A percentile compares a stretch with the other conserved stretches of the same genome.
Conservation (phyloP, 305 asterid species). For the Galium porrigens region DNA sequence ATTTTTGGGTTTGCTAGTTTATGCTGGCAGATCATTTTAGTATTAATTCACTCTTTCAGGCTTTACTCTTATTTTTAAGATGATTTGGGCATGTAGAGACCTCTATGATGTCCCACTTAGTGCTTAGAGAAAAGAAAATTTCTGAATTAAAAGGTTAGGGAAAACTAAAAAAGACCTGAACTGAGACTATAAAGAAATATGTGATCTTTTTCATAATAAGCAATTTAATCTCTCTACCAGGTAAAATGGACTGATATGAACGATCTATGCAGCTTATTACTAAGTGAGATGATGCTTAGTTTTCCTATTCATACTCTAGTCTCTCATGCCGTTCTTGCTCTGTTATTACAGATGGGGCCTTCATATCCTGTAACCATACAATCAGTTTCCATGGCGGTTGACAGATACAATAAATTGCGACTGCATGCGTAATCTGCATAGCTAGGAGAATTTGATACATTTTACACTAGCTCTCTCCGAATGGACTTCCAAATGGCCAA, state of each 20-base stretch:
- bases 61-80: too few species aligned
- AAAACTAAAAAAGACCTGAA: neutral
- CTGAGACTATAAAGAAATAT: neutral
- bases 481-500: neutral
- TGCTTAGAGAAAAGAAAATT: neutral
- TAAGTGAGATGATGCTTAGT: neutral
- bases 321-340: neutral
- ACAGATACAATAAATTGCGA: slow-evolving; percentile 46
- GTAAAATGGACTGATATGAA: too few species aligned
- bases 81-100: too few species aligned
- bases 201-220: too few species aligned
- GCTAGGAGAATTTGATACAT: neutral
- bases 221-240: neutral
- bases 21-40: neutral
- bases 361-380: slow-evolving; percentile 59
- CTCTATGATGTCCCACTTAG: neutral
- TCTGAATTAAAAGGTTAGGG: neutral
- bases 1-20: neutral
- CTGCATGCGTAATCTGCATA: slow-evolving; percentile 19
- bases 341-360: slow-evolving; percentile 62
- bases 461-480: neutral
- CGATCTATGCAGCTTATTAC: neutral
- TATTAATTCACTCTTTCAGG: too few species aligned
- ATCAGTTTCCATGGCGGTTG: slow-evolving; percentile 76
- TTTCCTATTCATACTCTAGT: neutral